Evolutionary conservation across 495 filamentous ascomycete genomes (phyloP), one percentile per base, ranked within the genome.

Genomic region (Wilcoxina mikolae): DNA sequence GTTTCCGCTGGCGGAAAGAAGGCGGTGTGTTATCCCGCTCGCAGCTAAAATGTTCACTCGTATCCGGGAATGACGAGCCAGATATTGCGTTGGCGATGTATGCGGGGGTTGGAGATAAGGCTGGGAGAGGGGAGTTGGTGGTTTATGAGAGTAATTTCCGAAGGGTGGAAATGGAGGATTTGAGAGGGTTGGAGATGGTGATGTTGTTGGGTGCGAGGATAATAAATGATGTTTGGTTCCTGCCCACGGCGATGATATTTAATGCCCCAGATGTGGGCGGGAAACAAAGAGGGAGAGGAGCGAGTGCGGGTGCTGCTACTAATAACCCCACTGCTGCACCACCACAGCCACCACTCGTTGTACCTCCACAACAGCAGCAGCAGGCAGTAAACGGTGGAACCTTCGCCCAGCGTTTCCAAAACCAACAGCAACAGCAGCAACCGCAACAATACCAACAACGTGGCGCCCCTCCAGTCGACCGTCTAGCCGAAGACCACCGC

Each of bases 61-160:
- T 62, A 7, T 57, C 56, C 15, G 54, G 53, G 23, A 56, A 55
- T n/a, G 65, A 65, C 51, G 93, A 98, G 68, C 90, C 91, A 7
- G 91, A 96, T 69, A 95, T 96, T 58, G 87, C 86, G 3, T 73
- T 96, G 17, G 86, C 85, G 0, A 73, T 96, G 53, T 95, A 90
- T 72, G 68, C 74, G 29, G 69, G 72, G 0, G 66, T 84, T 27
- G 76, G 74, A 27, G 83, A 85, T 56, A 78, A 77, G 55, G 65
- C 68, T 20, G 65, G 64, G 5, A 64, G 62, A 12, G 61, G 66
- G 31, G 74, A 78, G 31, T 64, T 96, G 27, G 93, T 90, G 12
- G 71, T 98, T 38, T 95, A 95, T 69, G 83, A 96, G 69, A 84
- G 90, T 17, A 95, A 96, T 64, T 72, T 96, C 25, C 81, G 82